Conservation (phyloP, 2,329 filamentous ascomycete species). For the Cephalotrichum gorgonifer region DNA sequence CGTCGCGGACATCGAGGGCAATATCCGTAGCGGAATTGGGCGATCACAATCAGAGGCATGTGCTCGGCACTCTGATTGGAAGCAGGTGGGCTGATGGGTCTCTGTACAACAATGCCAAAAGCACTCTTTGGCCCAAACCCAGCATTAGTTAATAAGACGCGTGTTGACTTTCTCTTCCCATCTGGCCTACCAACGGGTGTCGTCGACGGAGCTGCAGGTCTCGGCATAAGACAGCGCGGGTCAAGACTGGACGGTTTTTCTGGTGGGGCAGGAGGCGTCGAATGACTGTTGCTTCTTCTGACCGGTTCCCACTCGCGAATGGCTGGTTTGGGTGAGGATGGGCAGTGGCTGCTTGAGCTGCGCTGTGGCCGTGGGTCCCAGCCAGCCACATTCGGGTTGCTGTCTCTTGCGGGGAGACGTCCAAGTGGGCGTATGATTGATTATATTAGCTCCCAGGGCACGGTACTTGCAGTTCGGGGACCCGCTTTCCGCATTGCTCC, state of each 20-base stretch:
- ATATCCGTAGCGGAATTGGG: no score
- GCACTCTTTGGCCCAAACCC: not conserved
- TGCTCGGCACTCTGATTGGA: not conserved
- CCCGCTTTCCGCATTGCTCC: not conserved
- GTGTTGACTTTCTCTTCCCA: no score
- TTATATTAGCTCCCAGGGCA: no score
- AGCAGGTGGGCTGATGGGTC: not conserved
- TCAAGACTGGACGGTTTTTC: no score
- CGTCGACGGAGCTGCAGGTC: no score
- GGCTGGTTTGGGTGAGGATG: not conserved
- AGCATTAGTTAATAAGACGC: no score
- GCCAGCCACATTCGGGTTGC: not conserved
- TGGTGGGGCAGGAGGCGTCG: not conserved
- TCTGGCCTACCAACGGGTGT: no score
- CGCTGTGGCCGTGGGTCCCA: not conserved
- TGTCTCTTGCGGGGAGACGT: no score
- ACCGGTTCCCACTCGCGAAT: not conserved
- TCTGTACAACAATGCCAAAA: not conserved
- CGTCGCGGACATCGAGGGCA: no score
- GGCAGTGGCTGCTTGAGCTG: not conserved
- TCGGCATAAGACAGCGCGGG: no score
- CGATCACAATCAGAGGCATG: not conserved
- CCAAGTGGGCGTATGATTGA: no score
- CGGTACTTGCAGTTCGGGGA: no score
- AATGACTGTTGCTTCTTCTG: not conserved